Conservation (phyloP, 192 early-diverging fungal species). For the Mortierella claussenii region DNA sequence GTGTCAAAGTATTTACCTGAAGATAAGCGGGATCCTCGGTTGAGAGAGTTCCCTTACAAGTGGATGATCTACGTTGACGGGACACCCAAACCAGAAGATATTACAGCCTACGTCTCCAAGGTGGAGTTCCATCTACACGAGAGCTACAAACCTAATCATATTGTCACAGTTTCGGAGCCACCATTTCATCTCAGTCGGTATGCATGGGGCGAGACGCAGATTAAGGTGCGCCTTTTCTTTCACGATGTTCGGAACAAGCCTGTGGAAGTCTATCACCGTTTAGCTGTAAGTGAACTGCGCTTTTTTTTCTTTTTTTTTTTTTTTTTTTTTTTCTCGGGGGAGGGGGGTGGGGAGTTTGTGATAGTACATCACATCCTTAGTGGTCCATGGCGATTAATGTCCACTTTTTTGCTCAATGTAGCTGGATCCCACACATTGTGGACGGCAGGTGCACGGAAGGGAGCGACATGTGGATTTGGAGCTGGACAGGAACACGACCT, state of each 20-base stretch:
- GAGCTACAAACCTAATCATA: conserved; percentile 87
- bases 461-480: conserved; percentile 85
- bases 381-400: too few species aligned
- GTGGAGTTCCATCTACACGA: conserved; percentile 92
- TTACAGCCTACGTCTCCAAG: conserved; percentile 75
- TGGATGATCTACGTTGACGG: conserved; percentile 94
- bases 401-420: conserved; percentile 16
- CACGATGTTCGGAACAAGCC: conserved; percentile 85
- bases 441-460: conserved; percentile 73
- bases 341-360: neutral
- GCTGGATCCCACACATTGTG: conserved; percentile 79
- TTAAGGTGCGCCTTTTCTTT: conserved; percentile 86
- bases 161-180: conserved; percentile 82
- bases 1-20: conserved; percentile 76
- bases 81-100: conserved; percentile 55
- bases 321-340: neutral
- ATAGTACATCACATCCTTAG: neutral
- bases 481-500: conserved; percentile 84
- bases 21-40: conserved; percentile 64
- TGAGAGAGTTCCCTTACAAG: conserved; percentile 76
- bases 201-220: conserved; percentile 96
- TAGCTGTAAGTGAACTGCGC: conserved; percentile 64
- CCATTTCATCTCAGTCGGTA: conserved; percentile 88
- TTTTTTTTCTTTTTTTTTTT: neutral
- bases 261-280: conserved; percentile 81